Evolutionary conservation across 208 protist species (phyloP), one percentile per base, ranked within the genome.

Genomic region (Crithidia thermophila): DNA sequence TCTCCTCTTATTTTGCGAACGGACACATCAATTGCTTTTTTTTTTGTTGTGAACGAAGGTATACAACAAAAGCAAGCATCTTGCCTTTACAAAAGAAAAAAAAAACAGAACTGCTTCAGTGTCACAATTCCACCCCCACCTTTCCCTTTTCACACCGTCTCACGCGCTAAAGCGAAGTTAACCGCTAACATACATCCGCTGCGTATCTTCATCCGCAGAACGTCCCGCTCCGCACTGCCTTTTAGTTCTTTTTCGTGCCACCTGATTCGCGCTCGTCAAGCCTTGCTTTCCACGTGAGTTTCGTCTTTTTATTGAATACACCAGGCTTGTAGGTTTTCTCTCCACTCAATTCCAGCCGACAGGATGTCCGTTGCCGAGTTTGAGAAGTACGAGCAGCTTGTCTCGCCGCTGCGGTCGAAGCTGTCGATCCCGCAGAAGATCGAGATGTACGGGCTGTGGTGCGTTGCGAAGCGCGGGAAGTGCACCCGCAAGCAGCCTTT

Each of bases 371-470:
- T 58, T 3, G 69, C 72, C 4, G 79, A 91, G 50, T 91, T 86
- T 58, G 64, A 80, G 42, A 69, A 72, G 28, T 87, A 74, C 39
- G 73, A 67, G 51, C 84, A 86, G 64, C 28, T 78, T 1, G 43
- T 82, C 20, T 66, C 40, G 16, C 55, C 68, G 21, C 39, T 76
- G 47, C 76, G 75, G 47, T 76, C 77, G 42, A 83, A 78, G 21
- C 74, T 96, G 75, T 84, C 66, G 34, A 69, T 93, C 21, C 27
- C 65, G 27, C 76, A 82, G 49, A 96, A 96, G 70, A 85, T 92
- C 1, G 77, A 90, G 67, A 81, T 96, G 67, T 96, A 96, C 57
- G 91, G 88, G 0, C 67, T 96, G 59, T 96, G 85, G 85, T 90
- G 88, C 53, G 85, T 93, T 28, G 87, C 83, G 14, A 85, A 63